Percentiles rank a stretch among this genome's conserved stretches.
Conservation (phyloP, 179 eudicot species). For the Beta corolliflora region DNA sequence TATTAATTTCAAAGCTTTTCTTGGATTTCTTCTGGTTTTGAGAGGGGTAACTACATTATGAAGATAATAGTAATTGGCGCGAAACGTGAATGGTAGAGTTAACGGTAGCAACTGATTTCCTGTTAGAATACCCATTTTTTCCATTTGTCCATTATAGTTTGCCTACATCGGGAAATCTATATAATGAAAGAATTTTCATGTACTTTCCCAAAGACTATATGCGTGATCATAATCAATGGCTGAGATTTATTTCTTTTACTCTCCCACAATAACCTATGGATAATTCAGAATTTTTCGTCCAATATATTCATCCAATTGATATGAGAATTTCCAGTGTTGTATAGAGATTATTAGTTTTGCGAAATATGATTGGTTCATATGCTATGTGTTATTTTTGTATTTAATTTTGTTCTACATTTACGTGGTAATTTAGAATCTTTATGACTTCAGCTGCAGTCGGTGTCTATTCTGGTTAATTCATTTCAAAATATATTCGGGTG, state of each 20-base stretch:
- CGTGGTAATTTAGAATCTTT: too few relatives aligned
- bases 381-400: not conserved
- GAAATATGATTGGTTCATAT: too few relatives aligned
- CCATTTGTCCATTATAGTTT: too few relatives aligned
- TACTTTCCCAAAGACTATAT: not conserved
- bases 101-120: constrained; percentile 29
- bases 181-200: too few relatives aligned
- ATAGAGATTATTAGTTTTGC: too few relatives aligned
- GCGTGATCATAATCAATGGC: not conserved
- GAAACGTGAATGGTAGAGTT: constrained; percentile 16
- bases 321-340: not conserved
- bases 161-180: too few relatives aligned
- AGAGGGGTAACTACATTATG: not conserved
- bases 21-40: constrained; percentile 15
- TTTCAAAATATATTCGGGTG: not conserved
- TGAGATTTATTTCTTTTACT: not conserved
- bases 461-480: not conserved
- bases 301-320: too few relatives aligned
- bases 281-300: not conserved
- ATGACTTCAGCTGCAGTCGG: too few relatives aligned
- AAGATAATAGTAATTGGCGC: constrained; percentile 32
- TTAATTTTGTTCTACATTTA: too few relatives aligned
- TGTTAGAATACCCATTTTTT: constrained; percentile 18
- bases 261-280: not conserved
- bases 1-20: constrained; percentile 21